Base-by-base conservation (phyloP, 257 asterid species). In the Nicotiana undulata region DNA sequence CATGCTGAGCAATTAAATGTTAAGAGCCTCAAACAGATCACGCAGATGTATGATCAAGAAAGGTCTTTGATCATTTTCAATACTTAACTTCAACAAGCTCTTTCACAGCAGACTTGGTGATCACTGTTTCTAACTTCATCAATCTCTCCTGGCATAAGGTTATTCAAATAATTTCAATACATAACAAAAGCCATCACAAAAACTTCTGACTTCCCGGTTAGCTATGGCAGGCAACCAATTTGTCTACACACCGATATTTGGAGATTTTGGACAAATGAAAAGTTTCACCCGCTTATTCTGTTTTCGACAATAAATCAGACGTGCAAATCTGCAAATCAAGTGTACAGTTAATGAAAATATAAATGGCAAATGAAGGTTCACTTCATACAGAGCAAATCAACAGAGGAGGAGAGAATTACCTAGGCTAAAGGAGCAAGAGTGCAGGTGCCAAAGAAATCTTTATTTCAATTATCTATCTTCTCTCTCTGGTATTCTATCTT, bases 181-280 rank as follows among this genome's bases (percentile, higher is more conserved):
- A 44, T 20, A 44, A 70, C 77, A 70, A 85, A 85, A 88, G 91
- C 83, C 90, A 87, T 87, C 83, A 60, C 60, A 32, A 86, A 85
- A 85, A 85, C 76, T 83, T 82, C 78, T 80, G 92, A 84, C 92
- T 86, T 77, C 81, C 81, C 61, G 76, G 81, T 67, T 32, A 84
- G 67, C 77, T 52, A 64, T 44, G 59, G 51, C 67, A 61, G 4
- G 46, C 24, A 28, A 56, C 20, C 75, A 46, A 76, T 79, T 26
- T 64, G 63, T 63, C 40, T 13, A 68, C 77, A 37, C 68, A 53
- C 22, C 44, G 68, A 74, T 56, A 67, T 15, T 28, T 24, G 22
- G 29, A 17, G 15, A 49, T 49, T 80, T 52, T 60, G 59, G 63
- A 56, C 29, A 68, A 46, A 58, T 65, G 67, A 59, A 61, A 64